These are phyloP conservation scores for Ceratocystis diversiconidia DNA, from an alignment of 2,329 filamentous ascomycete species.

Conservation along the genomic window DNA sequence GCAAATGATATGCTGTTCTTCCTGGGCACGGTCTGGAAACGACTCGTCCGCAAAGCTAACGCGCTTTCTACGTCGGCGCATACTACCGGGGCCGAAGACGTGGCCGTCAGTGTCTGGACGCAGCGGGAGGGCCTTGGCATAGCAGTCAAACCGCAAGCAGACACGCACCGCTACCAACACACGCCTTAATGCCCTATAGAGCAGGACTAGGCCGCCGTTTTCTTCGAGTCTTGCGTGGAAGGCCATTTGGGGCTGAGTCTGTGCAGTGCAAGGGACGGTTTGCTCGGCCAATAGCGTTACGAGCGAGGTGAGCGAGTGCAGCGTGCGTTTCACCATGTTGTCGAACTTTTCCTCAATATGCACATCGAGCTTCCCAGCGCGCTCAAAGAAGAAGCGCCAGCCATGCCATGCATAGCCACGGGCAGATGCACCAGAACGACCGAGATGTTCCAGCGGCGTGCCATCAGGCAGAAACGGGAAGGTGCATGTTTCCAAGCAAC, in stretches of 20 bases:
- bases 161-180: slow-evolving; percentile 14
- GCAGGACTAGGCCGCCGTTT: slow-evolving; percentile 14
- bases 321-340: slow-evolving; percentile 17
- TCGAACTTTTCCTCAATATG: slow-evolving; percentile 18
- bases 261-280: slow-evolving; percentile 14
- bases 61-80: slow-evolving; percentile 18
- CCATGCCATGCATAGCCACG: slow-evolving; percentile 13
- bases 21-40: slow-evolving; percentile 13
- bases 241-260: slow-evolving; percentile 13
- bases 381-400: slow-evolving; percentile 17
- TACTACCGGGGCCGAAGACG: slow-evolving; percentile 15
- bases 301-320: slow-evolving; percentile 16
- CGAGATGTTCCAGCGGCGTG: slow-evolving; percentile 15
- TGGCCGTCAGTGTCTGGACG: slow-evolving; percentile 14
- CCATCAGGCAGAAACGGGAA: slow-evolving; percentile 17
- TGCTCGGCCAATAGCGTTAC: slow-evolving; percentile 16
- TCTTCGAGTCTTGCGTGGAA: slow-evolving; percentile 17
- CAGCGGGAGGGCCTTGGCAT: slow-evolving; percentile 17
- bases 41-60: slow-evolving; percentile 17
- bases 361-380: slow-evolving; percentile 15
- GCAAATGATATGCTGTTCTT: slow-evolving; percentile 15
- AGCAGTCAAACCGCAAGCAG: slow-evolving; percentile 15
- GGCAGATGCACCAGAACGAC: slow-evolving; percentile 5
- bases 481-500: slow-evolving; percentile 16
- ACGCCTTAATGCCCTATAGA: slow-evolving; percentile 12